phyloP scores from a whole-genome alignment of 2,329 filamentous ascomycete species.

The Ophidiomyces ophidiicola region DNA sequence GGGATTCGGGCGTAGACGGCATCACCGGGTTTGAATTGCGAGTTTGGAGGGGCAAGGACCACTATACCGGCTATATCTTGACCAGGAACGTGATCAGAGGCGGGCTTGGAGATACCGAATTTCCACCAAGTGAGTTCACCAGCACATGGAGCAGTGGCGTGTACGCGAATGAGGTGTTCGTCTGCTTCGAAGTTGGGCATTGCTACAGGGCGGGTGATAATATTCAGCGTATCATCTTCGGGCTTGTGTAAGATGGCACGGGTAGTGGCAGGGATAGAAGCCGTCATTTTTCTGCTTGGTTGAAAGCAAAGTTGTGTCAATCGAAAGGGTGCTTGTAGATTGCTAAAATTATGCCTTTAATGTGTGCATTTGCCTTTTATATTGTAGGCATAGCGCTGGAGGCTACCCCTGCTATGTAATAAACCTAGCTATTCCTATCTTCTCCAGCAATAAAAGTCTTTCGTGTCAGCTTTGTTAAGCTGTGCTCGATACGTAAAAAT shows the following conservation, averaged over 20 bases:
- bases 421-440: too few relatives aligned
- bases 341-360: too few relatives aligned
- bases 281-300: slow-evolving; percentile 1
- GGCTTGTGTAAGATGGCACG: slow-evolving; percentile 13
- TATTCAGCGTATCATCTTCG: slow-evolving; percentile 7
- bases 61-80: slow-evolving; percentile 34
- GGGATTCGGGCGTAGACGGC: slow-evolving; percentile 31
- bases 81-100: slow-evolving; percentile 28
- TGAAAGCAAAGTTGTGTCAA: too few relatives aligned
- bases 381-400: too few relatives aligned
- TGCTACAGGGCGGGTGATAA: slow-evolving; percentile 14
- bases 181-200: slow-evolving; percentile 17
- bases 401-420: too few relatives aligned
- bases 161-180: slow-evolving; percentile 33
- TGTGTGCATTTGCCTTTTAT: too few relatives aligned
- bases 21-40: slow-evolving; percentile 30
- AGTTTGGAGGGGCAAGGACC: slow-evolving; percentile 24
- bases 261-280: slow-evolving; percentile 6
- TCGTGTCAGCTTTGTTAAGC: too few relatives aligned
- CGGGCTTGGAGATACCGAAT: slow-evolving; percentile 19
- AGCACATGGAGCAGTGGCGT: slow-evolving; percentile 30
- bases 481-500: too few relatives aligned
- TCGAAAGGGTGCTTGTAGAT: too few relatives aligned
- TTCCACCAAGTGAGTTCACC: slow-evolving; percentile 35
- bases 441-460: too few relatives aligned